Conservation (phyloP, 2,329 filamentous ascomycete genomes). For the Colletotrichum paranaense region DNA sequence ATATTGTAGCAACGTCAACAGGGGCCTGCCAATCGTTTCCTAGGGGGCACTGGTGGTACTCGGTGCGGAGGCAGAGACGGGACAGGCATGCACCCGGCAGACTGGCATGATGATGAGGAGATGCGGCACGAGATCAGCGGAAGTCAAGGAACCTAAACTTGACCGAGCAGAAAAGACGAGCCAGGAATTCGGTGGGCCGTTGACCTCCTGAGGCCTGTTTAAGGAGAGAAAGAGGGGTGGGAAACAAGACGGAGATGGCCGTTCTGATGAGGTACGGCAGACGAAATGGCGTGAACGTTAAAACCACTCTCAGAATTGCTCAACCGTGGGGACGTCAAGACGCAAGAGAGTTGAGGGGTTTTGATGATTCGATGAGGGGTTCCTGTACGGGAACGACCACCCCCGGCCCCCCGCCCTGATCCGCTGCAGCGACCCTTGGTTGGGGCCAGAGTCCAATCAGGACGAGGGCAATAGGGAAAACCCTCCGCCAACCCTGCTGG, state of each 20-base stretch:
- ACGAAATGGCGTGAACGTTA: background rate
- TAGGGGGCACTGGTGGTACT: conserved; percentile 11
- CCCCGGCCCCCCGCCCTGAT: conserved; percentile 27
- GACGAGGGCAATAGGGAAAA: background rate
- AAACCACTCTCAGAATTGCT: background rate
- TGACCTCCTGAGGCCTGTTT: background rate
- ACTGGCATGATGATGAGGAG: conserved; percentile 31
- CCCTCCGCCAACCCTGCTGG: conserved; percentile 10
- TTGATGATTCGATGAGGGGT: conserved; percentile 22
- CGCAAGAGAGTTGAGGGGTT: background rate
- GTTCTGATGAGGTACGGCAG: background rate
- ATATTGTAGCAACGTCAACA: background rate
- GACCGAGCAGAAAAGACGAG: background rate
- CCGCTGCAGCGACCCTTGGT: conserved; percentile 17
- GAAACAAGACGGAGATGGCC: conserved; percentile 22
- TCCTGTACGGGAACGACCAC: conserved; percentile 22
- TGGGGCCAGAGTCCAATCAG: conserved; percentile 19
- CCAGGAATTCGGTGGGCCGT: background rate
- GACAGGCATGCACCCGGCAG: conserved; percentile 19
- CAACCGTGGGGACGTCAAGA: background rate
- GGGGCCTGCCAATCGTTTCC: background rate
- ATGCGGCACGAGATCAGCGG: conserved; percentile 26
- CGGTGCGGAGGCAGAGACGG: conserved; percentile 21
- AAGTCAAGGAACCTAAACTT: conserved; percentile 18
- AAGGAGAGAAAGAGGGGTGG: conserved; percentile 1